Evolutionary conservation across 495 filamentous ascomycete species (phyloP), one percentile per base, ranked within the genome.

Genomic region (Neurospora sp.): DNA sequence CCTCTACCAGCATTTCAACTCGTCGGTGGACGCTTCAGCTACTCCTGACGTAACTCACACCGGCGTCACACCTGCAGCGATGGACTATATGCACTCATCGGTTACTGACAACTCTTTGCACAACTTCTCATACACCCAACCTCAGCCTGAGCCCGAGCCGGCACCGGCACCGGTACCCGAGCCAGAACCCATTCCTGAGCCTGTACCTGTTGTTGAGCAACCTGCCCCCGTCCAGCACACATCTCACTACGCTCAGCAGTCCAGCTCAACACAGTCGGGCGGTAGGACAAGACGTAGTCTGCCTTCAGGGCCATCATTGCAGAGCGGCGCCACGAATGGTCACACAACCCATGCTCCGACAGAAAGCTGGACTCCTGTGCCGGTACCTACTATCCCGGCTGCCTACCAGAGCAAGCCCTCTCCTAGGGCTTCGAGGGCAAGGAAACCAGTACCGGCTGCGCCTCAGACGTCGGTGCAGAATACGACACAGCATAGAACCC

Each of bases 1-100:
- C 16, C 41, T 77, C 2, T 80, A 80, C 39, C 69, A 78, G 11
- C 78, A 76, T 18, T 40, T 73, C 54, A 79, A 77, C 54, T 77
- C 77, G 0, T 37, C 73, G 54, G 66, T 70, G 3, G 38, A 27
- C 66, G 44, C 49, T 4, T 31, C 72, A 3, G 38, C 70, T n/a
- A 27, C 54, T 16, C 27, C 70, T 12, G 74, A 77, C 38, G 6
- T 66, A 4, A 2, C 60, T 3, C 77, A 76, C 16, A 18, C 74
- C 16, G 60, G 14, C 20, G 44, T 75, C 4, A 14, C 62, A 40
- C 35, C 76, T 16, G 38, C 69, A 23, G 10, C 46, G 20, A 72
- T 74, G 54, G 76, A 70, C 2, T 77, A 76, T 46, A 71, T 72
- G n/a, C 31, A 72, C 16, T 72, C 39, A 44, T 39, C 76, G 2